A percentile compares a stretch with the other conserved stretches of the same genome.
Conservation (phyloP, 345 rosid species). For the Syzygium oleosum region DNA sequence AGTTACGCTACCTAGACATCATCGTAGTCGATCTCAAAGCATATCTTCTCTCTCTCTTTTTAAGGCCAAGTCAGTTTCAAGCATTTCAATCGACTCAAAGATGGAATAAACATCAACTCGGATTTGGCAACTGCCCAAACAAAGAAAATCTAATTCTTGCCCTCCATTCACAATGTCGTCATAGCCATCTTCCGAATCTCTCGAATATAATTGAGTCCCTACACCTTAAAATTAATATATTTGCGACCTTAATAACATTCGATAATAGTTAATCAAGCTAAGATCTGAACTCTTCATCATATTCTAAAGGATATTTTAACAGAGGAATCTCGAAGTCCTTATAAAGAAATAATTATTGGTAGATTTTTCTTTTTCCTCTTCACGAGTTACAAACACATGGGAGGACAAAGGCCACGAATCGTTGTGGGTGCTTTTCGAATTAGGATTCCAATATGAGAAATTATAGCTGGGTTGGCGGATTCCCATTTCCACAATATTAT, state of each 20-base stretch:
- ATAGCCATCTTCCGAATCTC: not conserved
- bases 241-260: not conserved
- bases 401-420: slow-evolving; percentile 1
- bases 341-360: not conserved
- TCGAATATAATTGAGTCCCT: not conserved
- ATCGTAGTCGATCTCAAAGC: not conserved
- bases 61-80: not conserved
- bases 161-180: not conserved
- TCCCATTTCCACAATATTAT: not conserved
- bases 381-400: not conserved
- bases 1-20: not conserved
- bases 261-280: not conserved
- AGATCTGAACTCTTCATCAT: not conserved
- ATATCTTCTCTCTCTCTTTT: not conserved
- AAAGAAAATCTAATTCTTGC: not conserved
- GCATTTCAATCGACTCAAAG: not conserved
- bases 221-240: not conserved
- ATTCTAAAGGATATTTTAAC: not conserved
- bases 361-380: not conserved
- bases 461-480: not conserved
- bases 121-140: not conserved
- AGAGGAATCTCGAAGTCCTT: not conserved
- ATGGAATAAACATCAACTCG: not conserved
- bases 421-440: not conserved
- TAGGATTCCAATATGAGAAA: not conserved